Base-by-base conservation (phyloP, 192 early-diverging fungal genomes). In the Rhizoclosmatium sp. region DNA sequence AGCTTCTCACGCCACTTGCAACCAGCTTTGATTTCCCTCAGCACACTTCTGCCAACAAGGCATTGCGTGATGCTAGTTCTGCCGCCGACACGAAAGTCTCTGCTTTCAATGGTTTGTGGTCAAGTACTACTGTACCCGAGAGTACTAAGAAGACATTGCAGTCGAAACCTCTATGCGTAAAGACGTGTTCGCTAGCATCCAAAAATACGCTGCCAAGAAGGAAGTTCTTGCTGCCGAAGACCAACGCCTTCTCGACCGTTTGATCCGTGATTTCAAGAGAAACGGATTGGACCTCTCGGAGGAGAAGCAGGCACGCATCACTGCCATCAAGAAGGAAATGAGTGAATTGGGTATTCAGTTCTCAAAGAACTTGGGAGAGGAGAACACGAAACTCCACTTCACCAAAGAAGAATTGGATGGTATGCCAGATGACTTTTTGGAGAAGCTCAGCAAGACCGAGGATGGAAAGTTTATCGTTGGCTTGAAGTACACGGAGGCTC, bases 401-500 rank as follows among this genome's bases (percentile, higher is more conserved):
- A 73, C 88, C 47, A 82, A 87, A 62, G 75, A 91, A 23, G 91
- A 94, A 77, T 86, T 94, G 40, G 92, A 89, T 31, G 94, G 93
- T 4, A 85, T 96, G 81, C 91, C 91, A 9, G 89, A 88, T 64
- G 89, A 90, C 69, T 94, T 92, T 78, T 85, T 94, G 60, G 91
- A 87, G 21, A 88, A 88, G 40, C 83, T 91, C 31, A 78, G 78
- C 59, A 93, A 85, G 42, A 82, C 81, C 70, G 85, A 82, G 16
- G 91, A 94, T 67, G 93, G 92, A 31, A 89, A 90, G 78, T 93
- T 85, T 60, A 78, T 87, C 19, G 87, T 94, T 31, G 93, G 92
- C 5, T 92, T 94, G 83, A 92, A 93, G 83, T 94, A 93, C 75
- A 91, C 91, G 21, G 88, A 89, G 71, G 73, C 71, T 82, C 45